A percentile compares a stretch with the other conserved stretches of the same genome.
phyloP scores from a whole-genome alignment of 2,329 filamentous ascomycete genomes.

The Lecanicillium sp. region DNA sequence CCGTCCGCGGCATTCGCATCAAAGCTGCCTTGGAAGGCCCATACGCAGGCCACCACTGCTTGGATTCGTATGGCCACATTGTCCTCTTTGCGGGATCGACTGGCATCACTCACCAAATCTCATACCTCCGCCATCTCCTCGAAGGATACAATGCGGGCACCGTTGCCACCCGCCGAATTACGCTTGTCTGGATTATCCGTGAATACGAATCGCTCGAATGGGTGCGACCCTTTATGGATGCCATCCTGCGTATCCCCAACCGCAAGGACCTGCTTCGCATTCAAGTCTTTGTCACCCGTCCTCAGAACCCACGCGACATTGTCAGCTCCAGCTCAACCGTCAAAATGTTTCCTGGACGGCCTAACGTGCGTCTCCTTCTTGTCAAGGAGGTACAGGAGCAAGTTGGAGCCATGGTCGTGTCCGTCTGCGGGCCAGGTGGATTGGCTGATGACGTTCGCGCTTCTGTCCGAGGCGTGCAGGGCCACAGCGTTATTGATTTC shows the following conservation, averaged over 20 bases:
- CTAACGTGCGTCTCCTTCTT: constrained; percentile 72
- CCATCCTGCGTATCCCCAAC: constrained; percentile 67
- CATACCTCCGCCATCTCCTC: constrained; percentile 73
- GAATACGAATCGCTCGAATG: constrained; percentile 85
- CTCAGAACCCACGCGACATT: constrained; percentile 75
- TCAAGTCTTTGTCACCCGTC: constrained; percentile 83
- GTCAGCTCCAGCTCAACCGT: constrained; percentile 69
- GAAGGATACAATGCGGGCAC: constrained; percentile 60
- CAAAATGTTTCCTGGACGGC: constrained; percentile 85
- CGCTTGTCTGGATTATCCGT: constrained; percentile 87
- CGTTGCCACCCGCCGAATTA: constrained; percentile 72
- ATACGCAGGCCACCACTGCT: constrained; percentile 73
- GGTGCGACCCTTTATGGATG: constrained; percentile 79
- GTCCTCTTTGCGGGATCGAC: constrained; percentile 88
- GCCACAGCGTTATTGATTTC: constrained; percentile 60
- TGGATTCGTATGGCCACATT: constrained; percentile 86
- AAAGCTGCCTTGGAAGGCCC: constrained; percentile 80
- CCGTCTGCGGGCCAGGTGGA: constrained; percentile 67
- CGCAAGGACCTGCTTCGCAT: constrained; percentile 78
- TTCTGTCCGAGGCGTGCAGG: constrained; percentile 56
- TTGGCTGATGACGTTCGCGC: constrained; percentile 68
- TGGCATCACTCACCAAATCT: constrained; percentile 91
- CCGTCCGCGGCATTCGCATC: constrained; percentile 49
- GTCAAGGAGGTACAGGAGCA: constrained; percentile 74
- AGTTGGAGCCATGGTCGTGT: constrained; percentile 81